Evolutionary conservation across 2,329 filamentous ascomycete genomes (phyloP).

Genomic region (Pyricularia pennisetigena): DNA sequence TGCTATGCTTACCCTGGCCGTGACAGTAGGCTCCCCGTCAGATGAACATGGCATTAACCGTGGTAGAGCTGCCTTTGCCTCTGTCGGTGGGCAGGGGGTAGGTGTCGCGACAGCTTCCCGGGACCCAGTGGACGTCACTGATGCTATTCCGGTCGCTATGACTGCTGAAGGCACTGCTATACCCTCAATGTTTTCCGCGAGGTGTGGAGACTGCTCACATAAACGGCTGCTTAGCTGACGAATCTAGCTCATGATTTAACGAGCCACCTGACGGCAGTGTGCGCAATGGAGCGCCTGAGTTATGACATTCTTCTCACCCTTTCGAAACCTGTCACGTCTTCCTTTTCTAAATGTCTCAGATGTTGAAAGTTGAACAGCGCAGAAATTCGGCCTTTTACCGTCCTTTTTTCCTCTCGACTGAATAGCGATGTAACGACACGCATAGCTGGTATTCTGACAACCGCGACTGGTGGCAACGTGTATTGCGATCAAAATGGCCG

Average conservation of each 20-base stretch:
- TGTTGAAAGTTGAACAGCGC: background rate
- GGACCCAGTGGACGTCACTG: background rate
- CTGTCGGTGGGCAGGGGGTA: background rate
- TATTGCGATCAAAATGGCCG: background rate
- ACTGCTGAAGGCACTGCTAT: background rate
- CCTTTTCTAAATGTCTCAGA: background rate
- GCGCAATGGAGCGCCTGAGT: background rate
- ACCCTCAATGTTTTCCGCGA: background rate
- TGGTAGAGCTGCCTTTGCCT: background rate
- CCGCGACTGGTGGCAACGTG: background rate
- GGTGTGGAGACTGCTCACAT: background rate
- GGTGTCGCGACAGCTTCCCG: background rate
- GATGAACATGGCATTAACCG: background rate
- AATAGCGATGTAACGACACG: background rate
- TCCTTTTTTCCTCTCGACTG: background rate
- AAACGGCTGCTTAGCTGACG: background rate
- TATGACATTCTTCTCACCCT: background rate
- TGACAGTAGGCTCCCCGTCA: background rate
- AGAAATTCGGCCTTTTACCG: background rate
- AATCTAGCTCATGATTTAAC: background rate
- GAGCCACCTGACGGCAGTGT: background rate
- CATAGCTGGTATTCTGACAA: background rate
- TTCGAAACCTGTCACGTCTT: background rate
- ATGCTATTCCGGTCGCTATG: background rate
- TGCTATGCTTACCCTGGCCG: no score